These are phyloP conservation scores for Kuraishia cidri DNA, from an alignment of 805 yeast species.

Conservation along the genomic window DNA sequence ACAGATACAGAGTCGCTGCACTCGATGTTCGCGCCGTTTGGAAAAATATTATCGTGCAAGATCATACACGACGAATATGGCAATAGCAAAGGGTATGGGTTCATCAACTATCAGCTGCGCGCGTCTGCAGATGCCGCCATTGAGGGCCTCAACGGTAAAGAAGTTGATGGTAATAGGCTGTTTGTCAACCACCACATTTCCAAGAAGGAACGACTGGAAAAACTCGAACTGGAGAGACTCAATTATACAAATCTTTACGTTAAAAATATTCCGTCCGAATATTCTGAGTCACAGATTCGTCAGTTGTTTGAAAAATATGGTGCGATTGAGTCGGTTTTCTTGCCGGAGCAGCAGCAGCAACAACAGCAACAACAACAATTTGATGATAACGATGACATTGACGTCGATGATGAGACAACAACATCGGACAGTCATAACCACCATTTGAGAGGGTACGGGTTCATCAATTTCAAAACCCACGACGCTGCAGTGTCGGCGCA, in stretches of 20 bases:
- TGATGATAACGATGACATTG: slow-evolving; percentile 2
- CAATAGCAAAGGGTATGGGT: slow-evolving; percentile 48
- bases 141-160: slow-evolving; percentile 19
- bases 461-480: slow-evolving; percentile 39
- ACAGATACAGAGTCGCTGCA: slow-evolving; percentile 27
- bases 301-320: slow-evolving; percentile 36
- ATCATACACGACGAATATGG: slow-evolving; percentile 37
- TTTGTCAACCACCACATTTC: slow-evolving; percentile 60
- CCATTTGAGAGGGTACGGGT: slow-evolving; percentile 38
- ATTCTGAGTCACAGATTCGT: slow-evolving; percentile 26
- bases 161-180: slow-evolving; percentile 21
- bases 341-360: slow-evolving; percentile 37
- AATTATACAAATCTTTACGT: slow-evolving; percentile 48
- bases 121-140: slow-evolving; percentile 59
- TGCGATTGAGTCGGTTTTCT: slow-evolving; percentile 37
- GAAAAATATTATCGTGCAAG: slow-evolving; percentile 34
- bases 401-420: background rate
- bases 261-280: slow-evolving; percentile 34
- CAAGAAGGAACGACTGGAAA: slow-evolving; percentile 47
- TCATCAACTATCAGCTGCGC: slow-evolving; percentile 51
- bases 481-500: slow-evolving; percentile 40
- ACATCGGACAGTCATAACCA: slow-evolving; percentile 7
- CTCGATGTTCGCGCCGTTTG: slow-evolving; percentile 27
- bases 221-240: slow-evolving; percentile 32
- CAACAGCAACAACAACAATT: too few relatives aligned